phyloP scores from a whole-genome alignment of 495 filamentous ascomycete genomes.

The Podospora fimiseda region DNA sequence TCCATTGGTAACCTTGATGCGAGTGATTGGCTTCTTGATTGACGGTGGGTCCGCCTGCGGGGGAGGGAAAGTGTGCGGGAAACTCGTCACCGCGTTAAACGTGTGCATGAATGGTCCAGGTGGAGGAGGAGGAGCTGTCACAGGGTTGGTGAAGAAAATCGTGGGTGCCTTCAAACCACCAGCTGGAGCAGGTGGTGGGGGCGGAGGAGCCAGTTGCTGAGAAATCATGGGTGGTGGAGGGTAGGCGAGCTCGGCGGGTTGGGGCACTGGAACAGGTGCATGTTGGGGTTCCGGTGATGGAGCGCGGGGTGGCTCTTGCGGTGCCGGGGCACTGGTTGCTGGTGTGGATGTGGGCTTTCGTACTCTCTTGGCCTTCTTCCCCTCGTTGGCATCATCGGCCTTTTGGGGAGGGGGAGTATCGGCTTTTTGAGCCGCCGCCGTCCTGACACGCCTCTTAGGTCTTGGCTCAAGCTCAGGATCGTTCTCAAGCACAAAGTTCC shows the following conservation, averaged over 20 bases:
- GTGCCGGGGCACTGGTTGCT: conserved; percentile 14
- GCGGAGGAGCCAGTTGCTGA: conserved; percentile 20
- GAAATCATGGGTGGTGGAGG: conserved; percentile 7
- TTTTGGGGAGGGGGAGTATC: conserved; percentile 13
- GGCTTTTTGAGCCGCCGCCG: conserved; percentile 1
- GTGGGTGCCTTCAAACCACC: conserved; percentile 17
- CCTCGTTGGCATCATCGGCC: conserved; percentile 14
- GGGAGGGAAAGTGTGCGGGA: conserved; percentile 13
- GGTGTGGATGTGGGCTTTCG: conserved; percentile 14
- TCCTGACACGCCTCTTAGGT: conserved; percentile 17
- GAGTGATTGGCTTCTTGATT: conserved; percentile 28
- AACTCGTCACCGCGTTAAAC: conserved; percentile 20
- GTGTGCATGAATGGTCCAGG: conserved; percentile 27
- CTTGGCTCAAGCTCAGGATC: conserved; percentile 26
- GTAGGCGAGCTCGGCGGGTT: neutral
- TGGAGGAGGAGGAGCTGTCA: conserved; percentile 8
- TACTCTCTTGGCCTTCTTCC: conserved; percentile 15
- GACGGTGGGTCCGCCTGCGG: conserved; percentile 19
- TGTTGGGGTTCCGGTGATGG: neutral
- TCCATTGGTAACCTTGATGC: conserved; percentile 26
- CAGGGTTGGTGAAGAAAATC: conserved; percentile 17
- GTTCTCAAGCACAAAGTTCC: conserved; percentile 33
- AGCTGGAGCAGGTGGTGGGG: neutral
- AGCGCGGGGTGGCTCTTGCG: neutral
- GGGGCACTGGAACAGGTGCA: neutral